Conservation (phyloP, 2,329 filamentous ascomycete genomes). For the Neopestalotiopsis rosae region DNA sequence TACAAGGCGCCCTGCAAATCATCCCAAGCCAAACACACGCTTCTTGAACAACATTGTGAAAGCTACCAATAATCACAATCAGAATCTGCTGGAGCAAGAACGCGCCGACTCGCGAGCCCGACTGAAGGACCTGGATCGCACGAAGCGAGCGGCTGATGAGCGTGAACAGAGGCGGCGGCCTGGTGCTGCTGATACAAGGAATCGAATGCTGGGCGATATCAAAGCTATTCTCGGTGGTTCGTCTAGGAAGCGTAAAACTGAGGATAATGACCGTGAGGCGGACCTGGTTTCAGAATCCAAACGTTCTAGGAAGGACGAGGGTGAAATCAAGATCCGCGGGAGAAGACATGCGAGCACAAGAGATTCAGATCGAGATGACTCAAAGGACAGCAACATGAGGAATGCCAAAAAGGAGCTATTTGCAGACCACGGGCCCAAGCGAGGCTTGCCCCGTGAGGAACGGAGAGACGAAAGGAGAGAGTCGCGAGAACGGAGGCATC, state of each 20-base stretch:
- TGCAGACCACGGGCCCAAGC: constrained; percentile 19
- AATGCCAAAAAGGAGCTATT: constrained; percentile 30
- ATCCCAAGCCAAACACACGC: constrained; percentile 88
- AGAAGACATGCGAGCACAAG: constrained; percentile 21
- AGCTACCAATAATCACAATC: constrained; percentile 88
- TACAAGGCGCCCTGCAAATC: constrained; percentile 61
- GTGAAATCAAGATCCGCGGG: constrained; percentile 9
- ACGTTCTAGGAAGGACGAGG: constrained; percentile 19
- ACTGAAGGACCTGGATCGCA: constrained; percentile 64
- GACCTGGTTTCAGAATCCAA: constrained; percentile 10
- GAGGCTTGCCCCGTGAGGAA: background rate
- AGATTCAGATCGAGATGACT: constrained; percentile 23
- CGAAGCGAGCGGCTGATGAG: constrained; percentile 47
- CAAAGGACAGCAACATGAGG: constrained; percentile 27
- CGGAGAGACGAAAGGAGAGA: constrained; percentile 19
- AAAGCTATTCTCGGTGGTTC: constrained; percentile 59
- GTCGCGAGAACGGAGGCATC: constrained; percentile 22
- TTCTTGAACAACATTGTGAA: constrained; percentile 89
- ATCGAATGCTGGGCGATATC: constrained; percentile 65
- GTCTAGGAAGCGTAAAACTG: constrained; percentile 41
- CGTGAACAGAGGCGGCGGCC: constrained; percentile 47
- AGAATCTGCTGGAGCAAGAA: constrained; percentile 83
- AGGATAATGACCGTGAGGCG: constrained; percentile 27
- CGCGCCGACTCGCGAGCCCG: constrained; percentile 77
- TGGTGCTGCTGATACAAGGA: constrained; percentile 56